Base-by-base conservation (phyloP, 441 rosid species). In the Croton setiger region DNA sequence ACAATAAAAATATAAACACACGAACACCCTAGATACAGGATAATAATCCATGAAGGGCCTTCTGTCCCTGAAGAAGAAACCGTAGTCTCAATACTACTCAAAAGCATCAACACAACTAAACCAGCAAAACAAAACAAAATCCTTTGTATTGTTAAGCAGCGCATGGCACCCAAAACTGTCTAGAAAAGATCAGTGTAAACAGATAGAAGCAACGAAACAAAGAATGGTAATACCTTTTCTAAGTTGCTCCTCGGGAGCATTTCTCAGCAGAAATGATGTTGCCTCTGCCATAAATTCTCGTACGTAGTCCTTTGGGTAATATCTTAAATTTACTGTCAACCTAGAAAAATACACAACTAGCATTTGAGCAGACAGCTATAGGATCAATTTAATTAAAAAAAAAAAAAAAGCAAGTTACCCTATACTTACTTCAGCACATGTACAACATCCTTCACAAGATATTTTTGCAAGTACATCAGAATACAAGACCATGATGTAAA, bases 191-290 rank as follows among this genome's bases (percentile, higher is more conserved):
- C 17, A 39, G 18, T 36, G 12, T 11, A 33, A 66, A 21, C 49
- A 39, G 27, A 60, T 33, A 48, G 12, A 51, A 14, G 27, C 35
- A 27, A 31, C 18, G 15, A 27, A 41, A 13, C 23, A 55, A 37
- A 57, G 27, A 27, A 63, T 51, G 36, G 44, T 18, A 20, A 71
- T 80, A 92, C 99, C 97, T 88, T 72, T 78, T 72, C 57, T 80
- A 70, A 84, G 87, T 68, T 87, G 86, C 71, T 82, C 85, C 56
- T 75, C 66, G 27, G 83, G 76, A 63, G 97, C 87, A 77, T 82
- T 90, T 83, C 99, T 89, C 79, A 95, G 86, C 89, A 92, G 80
- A 85, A 89, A 89, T 75, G 99, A 89, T 68, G 85, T 82, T 59
- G 95, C 82, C 65, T 79, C 89, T 68, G 97, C 93, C 92, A 90